Base-by-base conservation (phyloP, 176 grass and related monocot species). In the Oryza glumipatula region DNA sequence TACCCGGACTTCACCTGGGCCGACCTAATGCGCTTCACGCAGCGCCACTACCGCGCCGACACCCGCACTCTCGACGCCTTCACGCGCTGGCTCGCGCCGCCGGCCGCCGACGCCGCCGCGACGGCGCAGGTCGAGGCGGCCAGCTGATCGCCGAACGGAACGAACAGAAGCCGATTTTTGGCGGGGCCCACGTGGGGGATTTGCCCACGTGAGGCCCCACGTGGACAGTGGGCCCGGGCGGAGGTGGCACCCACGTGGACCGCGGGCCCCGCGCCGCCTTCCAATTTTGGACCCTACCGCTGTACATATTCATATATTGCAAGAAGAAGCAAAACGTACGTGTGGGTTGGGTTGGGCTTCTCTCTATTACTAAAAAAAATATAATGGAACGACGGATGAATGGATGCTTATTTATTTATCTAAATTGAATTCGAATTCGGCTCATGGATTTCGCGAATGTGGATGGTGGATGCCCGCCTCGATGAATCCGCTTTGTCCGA, bases 1-100 rank as follows among this genome's bases (percentile, higher is more conserved):
- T 98, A 93, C 89, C 96, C 96, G 54, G 93, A 98, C 84, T 98
- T 98, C 87, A 98, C 96, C 14, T 95, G 96, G 96, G 85, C 79
- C 76, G 93, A 95, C 67, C 72, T 98, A 45, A 89, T 91, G 87
- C 85, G 82, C 74, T 98, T 98, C 87, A 98, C 96, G 52, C 96
- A 98, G 88, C 72, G 77, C 69, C 89, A 93, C 56, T 95, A 98
- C 88, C 89, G 96, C 80, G 82, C 93, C 65, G 96, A 98, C 86
- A 80, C 89, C 1, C 87, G 82, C 76, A 98, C 96, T 7, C 83
- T 98, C 11, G 79, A 94, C 75, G 87, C 89, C 60, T 98, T 95
- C 88, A 86, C 87, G 9, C 52, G 77, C 39, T 94, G 93, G 91
- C 91, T 91, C 26, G 19, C 76, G 33, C 15, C 73, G 64, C 67